phyloP scores from a whole-genome alignment of 371 early-diverging fungal species.

The Basidiobolus heterosporus region DNA sequence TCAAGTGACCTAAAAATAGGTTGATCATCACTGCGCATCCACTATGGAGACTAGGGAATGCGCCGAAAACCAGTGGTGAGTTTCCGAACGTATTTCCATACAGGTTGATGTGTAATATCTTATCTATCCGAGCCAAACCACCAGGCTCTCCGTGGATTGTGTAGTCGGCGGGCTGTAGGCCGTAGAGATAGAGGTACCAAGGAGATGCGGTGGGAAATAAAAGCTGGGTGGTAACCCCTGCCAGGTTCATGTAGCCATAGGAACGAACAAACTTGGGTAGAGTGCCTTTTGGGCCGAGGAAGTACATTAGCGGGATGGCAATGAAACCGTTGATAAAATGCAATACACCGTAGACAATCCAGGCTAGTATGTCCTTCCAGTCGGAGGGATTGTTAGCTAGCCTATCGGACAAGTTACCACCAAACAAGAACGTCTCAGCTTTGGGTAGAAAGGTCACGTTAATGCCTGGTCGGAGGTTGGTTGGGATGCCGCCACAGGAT shows the following conservation, averaged over 20 bases:
- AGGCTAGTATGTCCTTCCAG: constrained; percentile 39
- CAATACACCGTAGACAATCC: constrained; percentile 54
- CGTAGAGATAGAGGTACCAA: constrained; percentile 30
- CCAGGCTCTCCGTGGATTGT: constrained; percentile 54
- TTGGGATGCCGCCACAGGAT: constrained; percentile 43
- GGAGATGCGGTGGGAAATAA: constrained; percentile 55
- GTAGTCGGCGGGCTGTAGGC: constrained; percentile 33
- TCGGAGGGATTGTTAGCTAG: constrained; percentile 30
- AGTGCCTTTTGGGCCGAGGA: constrained; percentile 30
- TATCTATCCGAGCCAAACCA: constrained; percentile 48
- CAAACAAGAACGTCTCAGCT: constrained; percentile 47
- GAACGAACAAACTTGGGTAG: constrained; percentile 33
- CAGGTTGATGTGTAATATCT: constrained; percentile 40
- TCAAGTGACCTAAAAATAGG: constrained; percentile 31
- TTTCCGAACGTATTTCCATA: constrained; percentile 46
- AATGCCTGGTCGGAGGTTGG: constrained; percentile 35
- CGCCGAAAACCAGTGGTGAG: constrained; percentile 64
- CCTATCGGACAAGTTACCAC: constrained; percentile 42
- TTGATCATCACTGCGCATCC: constrained; percentile 50
- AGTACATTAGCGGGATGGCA: constrained; percentile 22
- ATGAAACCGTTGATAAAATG: constrained; percentile 48
- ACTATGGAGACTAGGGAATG: constrained; percentile 57
- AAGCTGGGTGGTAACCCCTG: constrained; percentile 49
- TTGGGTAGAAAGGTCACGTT: constrained; percentile 49
- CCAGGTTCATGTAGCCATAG: constrained; percentile 50